A percentile compares a stretch with the other conserved stretches of the same genome.
Evolutionary conservation across 2,329 filamentous ascomycete species (phyloP).

Genomic region (Phaeomoniella chlamydospora): DNA sequence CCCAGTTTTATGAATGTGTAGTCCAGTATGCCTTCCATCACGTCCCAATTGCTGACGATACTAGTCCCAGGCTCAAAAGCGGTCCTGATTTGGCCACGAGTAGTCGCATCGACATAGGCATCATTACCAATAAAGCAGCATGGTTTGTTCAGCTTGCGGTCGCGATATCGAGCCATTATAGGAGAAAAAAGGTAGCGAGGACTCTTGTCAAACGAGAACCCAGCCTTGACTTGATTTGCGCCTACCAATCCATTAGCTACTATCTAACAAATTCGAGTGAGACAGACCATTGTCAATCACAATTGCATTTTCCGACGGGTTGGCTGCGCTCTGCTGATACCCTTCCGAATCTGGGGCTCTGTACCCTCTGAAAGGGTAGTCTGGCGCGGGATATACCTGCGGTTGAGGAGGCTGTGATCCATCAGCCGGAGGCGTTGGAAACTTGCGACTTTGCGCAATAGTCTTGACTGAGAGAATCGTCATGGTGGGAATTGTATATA

Average conservation of each 20-base stretch:
- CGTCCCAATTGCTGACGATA: constrained; percentile 94
- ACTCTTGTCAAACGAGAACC: constrained; percentile 84
- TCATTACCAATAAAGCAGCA: constrained; percentile 87
- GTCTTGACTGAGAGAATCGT: constrained; percentile 25
- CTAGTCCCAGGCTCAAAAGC: constrained; percentile 84
- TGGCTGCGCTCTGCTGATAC: constrained; percentile 51
- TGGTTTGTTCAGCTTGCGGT: constrained; percentile 82
- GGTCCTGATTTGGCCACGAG: constrained; percentile 76
- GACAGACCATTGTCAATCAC: constrained; percentile 88
- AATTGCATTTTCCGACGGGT: constrained; percentile 55
- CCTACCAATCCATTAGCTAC: constrained; percentile 38
- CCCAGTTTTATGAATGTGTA: constrained; percentile 92
- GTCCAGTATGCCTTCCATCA: constrained; percentile 86
- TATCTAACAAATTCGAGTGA: too few relatives aligned
- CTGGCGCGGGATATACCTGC: constrained; percentile 37
- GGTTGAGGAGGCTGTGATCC: constrained; percentile 40
- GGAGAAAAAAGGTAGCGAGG: constrained; percentile 72
- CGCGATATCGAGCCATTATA: constrained; percentile 87
- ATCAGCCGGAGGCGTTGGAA: constrained; percentile 25
- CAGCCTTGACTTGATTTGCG: constrained; percentile 75
- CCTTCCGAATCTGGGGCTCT: constrained; percentile 49
- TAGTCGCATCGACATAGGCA: constrained; percentile 87
- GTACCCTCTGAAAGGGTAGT: constrained; percentile 48
- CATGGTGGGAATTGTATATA: constrained; percentile 16
- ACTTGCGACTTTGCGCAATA: constrained; percentile 22